phyloP scores from a whole-genome alignment of 345 rosid species.

The Barbarea vulgaris region DNA sequence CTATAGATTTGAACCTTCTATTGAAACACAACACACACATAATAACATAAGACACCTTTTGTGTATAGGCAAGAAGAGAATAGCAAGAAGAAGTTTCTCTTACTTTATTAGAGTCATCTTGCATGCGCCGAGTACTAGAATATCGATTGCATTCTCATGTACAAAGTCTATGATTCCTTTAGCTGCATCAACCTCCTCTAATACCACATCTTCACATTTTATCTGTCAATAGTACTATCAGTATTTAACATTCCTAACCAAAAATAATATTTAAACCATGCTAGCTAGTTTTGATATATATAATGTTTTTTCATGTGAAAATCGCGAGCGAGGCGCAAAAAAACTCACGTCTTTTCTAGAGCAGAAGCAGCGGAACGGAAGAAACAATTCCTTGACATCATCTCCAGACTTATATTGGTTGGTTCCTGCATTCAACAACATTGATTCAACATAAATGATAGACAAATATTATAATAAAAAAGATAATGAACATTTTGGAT shows the following conservation, averaged over 20 bases:
- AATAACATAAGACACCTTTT: neutral
- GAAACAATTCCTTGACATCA: conserved; percentile 60
- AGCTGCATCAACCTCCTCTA: conserved; percentile 59
- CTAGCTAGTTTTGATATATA: neutral
- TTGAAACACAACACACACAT: neutral
- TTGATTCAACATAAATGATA: neutral
- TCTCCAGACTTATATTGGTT: conserved; percentile 8
- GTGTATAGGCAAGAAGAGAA: neutral
- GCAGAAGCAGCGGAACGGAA: conserved; percentile 90
- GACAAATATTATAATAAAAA: neutral
- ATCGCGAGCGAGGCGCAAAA: neutral
- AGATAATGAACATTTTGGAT: neutral
- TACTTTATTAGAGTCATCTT: conserved; percentile 69
- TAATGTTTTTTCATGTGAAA: conserved; percentile 1
- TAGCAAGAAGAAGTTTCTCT: neutral
- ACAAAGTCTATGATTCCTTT: conserved; percentile 60
- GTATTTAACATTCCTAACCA: conserved; percentile 2
- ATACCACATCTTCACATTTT: conserved; percentile 54
- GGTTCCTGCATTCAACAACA: conserved; percentile 17
- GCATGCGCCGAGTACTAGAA: conserved; percentile 63
- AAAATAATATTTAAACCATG: neutral
- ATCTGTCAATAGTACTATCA: conserved; percentile 47
- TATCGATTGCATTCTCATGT: conserved; percentile 37
- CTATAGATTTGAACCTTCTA: conserved; percentile 65
- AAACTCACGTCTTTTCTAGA: conserved; percentile 62